Evolutionary conservation across 2,329 filamentous ascomycete species (phyloP), one percentile per base, ranked within the genome.

Genomic region (Beauveria pseudobassiana): DNA sequence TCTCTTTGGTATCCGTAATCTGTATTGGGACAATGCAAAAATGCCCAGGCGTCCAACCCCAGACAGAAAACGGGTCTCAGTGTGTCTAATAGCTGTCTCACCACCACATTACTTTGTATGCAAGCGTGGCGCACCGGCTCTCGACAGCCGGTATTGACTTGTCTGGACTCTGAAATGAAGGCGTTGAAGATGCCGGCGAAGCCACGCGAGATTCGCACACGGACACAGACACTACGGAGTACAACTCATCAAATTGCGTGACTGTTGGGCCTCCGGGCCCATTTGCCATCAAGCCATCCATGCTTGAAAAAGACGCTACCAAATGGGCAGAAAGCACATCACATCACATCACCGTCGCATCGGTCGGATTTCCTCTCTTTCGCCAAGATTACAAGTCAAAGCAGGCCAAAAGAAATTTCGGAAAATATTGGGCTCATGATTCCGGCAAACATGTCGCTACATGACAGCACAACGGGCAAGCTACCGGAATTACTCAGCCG

Each of bases 1-100:
- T 34, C 5, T 34, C 30, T 14, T 34, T 34, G 30, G 30, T 14
- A 34, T 34, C 30, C 30, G 30, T 34, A 34, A 12, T 14, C 10
- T 34, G 30, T 34, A 22, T 3, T 24, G 2, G 22, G 22, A 24
- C 22, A 24, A 43, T 22, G 38, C 38, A 26, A 54, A 54, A 54
- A 7, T 16, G 38, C 2, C 49, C 30, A 26, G 51, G 51, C 20
- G 14, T 5, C 51, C 14, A 38, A 38, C 38, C 38, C 52, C 52
- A 22, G 18, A 43, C 26, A n/a, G 28, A 48, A 38, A 51, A 51
- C 56, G 56, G 46, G 56, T 59, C 56, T 58, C 14, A 28, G 28
- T 6, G 54, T 58, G 55, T 58, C 45, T 58, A 49, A 58, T 49
- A 49, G 14, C 18, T 58, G 55, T 58, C 45, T 58, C 55, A 49